Base-by-base conservation (phyloP, 345 rosid genomes). In the Acer saccharum region DNA sequence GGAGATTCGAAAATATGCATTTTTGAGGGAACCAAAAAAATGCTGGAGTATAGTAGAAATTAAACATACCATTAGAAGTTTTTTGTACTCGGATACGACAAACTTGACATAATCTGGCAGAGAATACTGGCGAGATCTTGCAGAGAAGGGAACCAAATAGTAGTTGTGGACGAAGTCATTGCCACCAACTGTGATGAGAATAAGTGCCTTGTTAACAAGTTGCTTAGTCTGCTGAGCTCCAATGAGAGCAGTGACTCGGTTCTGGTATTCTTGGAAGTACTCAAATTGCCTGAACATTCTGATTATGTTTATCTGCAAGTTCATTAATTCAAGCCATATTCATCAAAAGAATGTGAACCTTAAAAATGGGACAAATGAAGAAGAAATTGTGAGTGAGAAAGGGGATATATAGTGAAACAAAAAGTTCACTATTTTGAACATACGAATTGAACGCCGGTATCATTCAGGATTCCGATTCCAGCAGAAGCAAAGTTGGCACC, bases 401-500 rank as follows among this genome's bases (percentile, higher is more conserved):
- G 32, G 4, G 32, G 32, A 29, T 29, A 29, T 29, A 29, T 29
- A 29, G 32, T 3, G 32, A 29, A 29, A 29, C 32, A 29, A 32
- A 11, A 11, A 12, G 3, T 57, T 70, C 9, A 52, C 43, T 12
- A 27, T 55, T 32, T 52, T 46, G 23, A 17, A 82, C 97, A 77
- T 89, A 93, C 99, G 71, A 95, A 95, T 68, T 95, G 99, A 60
- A 90, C 25, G 44, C 99, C 98, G 6, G 99, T 95, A 80, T 95
- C 99, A 77, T 93, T 91, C 72, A 93, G 93, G 68, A 95, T 85
- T 63, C 99, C 99, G 16, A 95, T 89, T 29, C 99, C 99, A 43
- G 99, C 98, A 1, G 99, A 95, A 65, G 99, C 99, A 46, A 95
- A 95, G 66, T 95, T 95, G 69, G 99, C 99, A 17, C 99, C 97